Base-by-base conservation (phyloP, 257 asterid species). In the Solanum peruvianum region DNA sequence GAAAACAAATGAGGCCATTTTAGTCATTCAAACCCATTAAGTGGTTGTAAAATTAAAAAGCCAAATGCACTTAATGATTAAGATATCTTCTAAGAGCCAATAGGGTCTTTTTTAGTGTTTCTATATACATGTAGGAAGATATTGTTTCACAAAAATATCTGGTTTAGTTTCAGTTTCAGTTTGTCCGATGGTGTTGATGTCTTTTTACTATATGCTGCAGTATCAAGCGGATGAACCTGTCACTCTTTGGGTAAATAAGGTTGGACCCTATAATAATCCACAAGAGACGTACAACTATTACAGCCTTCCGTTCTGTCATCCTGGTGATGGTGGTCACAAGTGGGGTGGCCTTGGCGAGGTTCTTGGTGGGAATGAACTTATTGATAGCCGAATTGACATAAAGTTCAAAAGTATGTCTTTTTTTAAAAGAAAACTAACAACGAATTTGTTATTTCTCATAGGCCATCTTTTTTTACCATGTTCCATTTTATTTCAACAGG, bases 311-410 rank as follows among this genome's bases (percentile, higher is more conserved):
- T 95, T 91, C 89, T 95, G 97, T 88, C 94, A 89, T 20, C 87
- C 92, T 76, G 93, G 93, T 25, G 90, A 90, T 33, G 90, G 92
- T 66, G 87, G 92, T 85, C 95, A 93, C 88, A 93, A 93, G 84
- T 92, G 94, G 95, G 94, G 94, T 87, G 96, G 92, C 84, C 96
- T 93, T 71, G 97, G 97, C 13, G 97, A 93, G 92, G 97, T 94
- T 75, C 93, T 92, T 0, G 95, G 94, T 25, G 98, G 96, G 90
- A 94, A 93, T 86, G 96, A 90, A 85, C 96, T 95, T 80, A 92
- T 94, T 77, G 97, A 95, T 86, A 95, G 95, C 92, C 96, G 92
- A 88, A 91, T 95, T 86, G 93, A 95, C 47, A 92, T 95, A 85
- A 95, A 94, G 87, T 95, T 86, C 83, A 91, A 91, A 92, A 91